Conservation (phyloP, 805 yeast species). For the Candida nemodendra region DNA sequence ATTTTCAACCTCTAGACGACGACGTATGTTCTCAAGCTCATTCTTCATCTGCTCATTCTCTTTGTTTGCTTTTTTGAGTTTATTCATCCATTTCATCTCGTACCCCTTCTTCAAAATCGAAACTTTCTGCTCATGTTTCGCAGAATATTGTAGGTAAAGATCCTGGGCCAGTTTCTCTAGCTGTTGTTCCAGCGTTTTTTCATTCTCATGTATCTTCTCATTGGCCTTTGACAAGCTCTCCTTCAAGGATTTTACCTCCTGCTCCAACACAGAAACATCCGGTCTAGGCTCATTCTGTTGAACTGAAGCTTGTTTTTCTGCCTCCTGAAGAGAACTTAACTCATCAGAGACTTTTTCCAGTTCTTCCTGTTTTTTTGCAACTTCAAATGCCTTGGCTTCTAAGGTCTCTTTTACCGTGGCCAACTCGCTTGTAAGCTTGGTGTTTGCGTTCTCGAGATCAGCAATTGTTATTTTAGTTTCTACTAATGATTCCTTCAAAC, state of each 20-base stretch:
- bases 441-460: slow-evolving; percentile 10
- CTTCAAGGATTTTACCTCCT: slow-evolving; percentile 19
- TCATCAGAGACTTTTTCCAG: slow-evolving; percentile 13
- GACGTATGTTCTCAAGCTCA: slow-evolving; percentile 52
- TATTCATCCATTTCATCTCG: slow-evolving; percentile 51
- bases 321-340: slow-evolving; percentile 3
- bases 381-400: slow-evolving; percentile 1
- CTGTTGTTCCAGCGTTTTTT: slow-evolving; percentile 50
- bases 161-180: slow-evolving; percentile 66
- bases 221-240: slow-evolving; percentile 19
- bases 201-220: slow-evolving; percentile 35
- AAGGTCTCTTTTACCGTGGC: slow-evolving; percentile 6
- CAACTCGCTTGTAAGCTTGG: slow-evolving; percentile 5
- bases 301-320: slow-evolving; percentile 1
- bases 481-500: slow-evolving; percentile 9
- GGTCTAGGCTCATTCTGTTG: slow-evolving; percentile 12
- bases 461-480: slow-evolving; percentile 9
- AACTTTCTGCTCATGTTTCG: slow-evolving; percentile 75
- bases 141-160: slow-evolving; percentile 68
- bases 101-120: slow-evolving; percentile 57
- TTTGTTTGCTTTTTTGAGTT: slow-evolving; percentile 39
- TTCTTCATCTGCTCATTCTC: slow-evolving; percentile 47
- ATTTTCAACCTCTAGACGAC: slow-evolving; percentile 48
- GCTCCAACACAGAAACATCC: slow-evolving; percentile 14
- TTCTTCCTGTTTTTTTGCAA: slow-evolving; percentile 8